phyloP scores from a whole-genome alignment of 768 basidiomycete genomes.

The Tricholoma terreum region DNA sequence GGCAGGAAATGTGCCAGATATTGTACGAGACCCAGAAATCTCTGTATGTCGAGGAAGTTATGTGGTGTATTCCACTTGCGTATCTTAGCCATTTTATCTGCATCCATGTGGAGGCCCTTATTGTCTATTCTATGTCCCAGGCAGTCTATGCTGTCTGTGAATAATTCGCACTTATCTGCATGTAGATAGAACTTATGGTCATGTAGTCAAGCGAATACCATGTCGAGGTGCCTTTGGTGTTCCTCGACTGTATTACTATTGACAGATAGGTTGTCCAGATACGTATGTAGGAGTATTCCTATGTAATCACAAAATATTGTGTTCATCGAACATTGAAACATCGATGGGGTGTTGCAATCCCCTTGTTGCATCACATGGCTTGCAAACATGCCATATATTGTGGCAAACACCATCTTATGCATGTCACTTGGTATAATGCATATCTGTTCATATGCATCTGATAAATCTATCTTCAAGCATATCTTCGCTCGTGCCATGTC shows the following conservation, averaged over 20 bases:
- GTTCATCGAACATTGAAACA: slow-evolving; percentile 35
- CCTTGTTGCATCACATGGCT: slow-evolving; percentile 32
- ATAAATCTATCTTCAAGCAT: no score
- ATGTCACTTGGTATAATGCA: neutral
- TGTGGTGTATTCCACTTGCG: slow-evolving; percentile 25
- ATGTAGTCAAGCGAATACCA: slow-evolving; percentile 22
- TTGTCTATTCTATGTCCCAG: slow-evolving; percentile 34
- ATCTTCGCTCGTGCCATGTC: no score
- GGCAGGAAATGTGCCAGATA: no score
- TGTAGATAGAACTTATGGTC: slow-evolving; percentile 24
- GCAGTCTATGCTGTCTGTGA: slow-evolving; percentile 21
- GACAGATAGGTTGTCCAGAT: slow-evolving; percentile 36
- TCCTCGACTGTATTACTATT: slow-evolving; percentile 30
- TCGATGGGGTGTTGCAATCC: slow-evolving; percentile 5
- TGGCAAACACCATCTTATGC: slow-evolving; percentile 21
- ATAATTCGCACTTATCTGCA: slow-evolving; percentile 26
- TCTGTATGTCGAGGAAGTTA: neutral
- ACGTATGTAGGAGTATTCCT: slow-evolving; percentile 28
- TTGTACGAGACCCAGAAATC: no score
- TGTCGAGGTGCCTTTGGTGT: slow-evolving; percentile 24
- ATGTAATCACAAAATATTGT: slow-evolving; percentile 26
- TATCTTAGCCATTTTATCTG: slow-evolving; percentile 27
- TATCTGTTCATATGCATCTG: neutral
- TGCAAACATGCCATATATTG: no score
- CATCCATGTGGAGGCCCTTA: slow-evolving; percentile 25